A percentile compares a stretch with the other conserved stretches of the same genome.
phyloP scores from a whole-genome alignment of 1,284 basidiomycete species.

The Stygiomarasmius scandens region DNA sequence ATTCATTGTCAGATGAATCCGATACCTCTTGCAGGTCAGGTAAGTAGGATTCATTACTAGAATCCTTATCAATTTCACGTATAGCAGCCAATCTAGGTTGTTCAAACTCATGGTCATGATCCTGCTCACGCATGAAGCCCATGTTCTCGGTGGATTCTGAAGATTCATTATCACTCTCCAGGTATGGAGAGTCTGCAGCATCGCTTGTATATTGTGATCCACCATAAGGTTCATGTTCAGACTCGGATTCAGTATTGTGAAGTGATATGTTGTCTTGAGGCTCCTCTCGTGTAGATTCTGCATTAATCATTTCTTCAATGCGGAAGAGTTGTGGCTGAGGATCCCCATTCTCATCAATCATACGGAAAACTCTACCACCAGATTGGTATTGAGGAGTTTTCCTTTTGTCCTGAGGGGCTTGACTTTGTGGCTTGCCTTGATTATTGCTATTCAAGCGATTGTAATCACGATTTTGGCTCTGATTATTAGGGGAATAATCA shows the following conservation, averaged over 20 bases:
- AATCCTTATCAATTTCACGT: not conserved
- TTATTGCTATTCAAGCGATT: too few species aligned
- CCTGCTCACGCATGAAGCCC: constrained; percentile 2
- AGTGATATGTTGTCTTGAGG: not conserved
- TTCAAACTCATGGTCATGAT: not conserved
- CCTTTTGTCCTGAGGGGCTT: not conserved
- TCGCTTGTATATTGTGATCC: constrained; percentile 16
- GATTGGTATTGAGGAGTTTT: not conserved
- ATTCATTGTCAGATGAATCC: not conserved
- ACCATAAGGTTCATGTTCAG: constrained; percentile 10
- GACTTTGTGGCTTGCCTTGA: not conserved
- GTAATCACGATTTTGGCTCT: too few species aligned
- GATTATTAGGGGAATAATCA: too few species aligned
- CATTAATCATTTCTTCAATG: constrained; percentile 2
- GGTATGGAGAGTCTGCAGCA: not conserved
- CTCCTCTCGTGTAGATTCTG: not conserved
- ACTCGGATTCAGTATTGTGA: not conserved
- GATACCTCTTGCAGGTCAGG: not conserved
- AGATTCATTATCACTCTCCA: not conserved
- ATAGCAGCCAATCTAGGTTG: not conserved
- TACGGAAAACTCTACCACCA: not conserved
- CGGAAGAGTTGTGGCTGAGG: not conserved
- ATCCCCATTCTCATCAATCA: constrained; percentile 1
- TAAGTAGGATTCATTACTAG: not conserved
- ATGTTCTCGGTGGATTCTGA: not conserved